Evolutionary conservation across 78 protist species (phyloP), one percentile per base, ranked within the genome.

Genomic region (Mastigamoeba balamuthi): DNA sequence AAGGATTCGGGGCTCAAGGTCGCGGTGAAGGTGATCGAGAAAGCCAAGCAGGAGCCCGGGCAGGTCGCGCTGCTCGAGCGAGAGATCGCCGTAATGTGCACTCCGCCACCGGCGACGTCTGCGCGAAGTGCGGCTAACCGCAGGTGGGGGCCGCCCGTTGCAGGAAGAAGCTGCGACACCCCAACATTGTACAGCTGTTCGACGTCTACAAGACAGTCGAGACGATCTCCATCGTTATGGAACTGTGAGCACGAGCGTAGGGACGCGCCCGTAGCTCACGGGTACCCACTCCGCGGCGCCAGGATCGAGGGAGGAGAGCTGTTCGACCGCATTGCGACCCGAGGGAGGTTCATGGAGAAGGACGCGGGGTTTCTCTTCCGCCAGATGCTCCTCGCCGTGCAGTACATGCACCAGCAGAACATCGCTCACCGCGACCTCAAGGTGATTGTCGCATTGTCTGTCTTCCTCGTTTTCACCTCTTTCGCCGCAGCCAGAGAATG

Each of bases 291-390:
- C n/a, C n/a, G n/a, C n/a, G n/a, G n/a, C n/a, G n/a, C n/a, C n/a
- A n/a, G n/a, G n/a, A 82, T 90, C 33, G 58, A 72, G 4, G 97
- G 97, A 36, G 97, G 97, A 36, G 97, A 93, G 77, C 80, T 93
- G 64, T 93, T 91, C 64, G 89, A 91, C 63, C 74, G 77, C 48
- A 90, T 93, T 74, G 88, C 86, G 36, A 87, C 80, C 29, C 72
- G 80, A 44, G 89, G 93, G 28, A 83, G 82, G 36, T 92, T 89
- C 68, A 67, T 84, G 7, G 95, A 92, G 76, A 67, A 74, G 6
- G 93, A 84, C 37, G 94, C 93, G 36, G 48, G 82, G 23, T 76
- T 40, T 36, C 67, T 93, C 75, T 58, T 77, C 17, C 66, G 72
- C 67, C 86, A 89, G 53, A 82, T 93, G 9, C 78, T 91, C 37